phyloP scores from a whole-genome alignment of 2,329 filamentous ascomycete species.

The Incumbomyces lentus region DNA sequence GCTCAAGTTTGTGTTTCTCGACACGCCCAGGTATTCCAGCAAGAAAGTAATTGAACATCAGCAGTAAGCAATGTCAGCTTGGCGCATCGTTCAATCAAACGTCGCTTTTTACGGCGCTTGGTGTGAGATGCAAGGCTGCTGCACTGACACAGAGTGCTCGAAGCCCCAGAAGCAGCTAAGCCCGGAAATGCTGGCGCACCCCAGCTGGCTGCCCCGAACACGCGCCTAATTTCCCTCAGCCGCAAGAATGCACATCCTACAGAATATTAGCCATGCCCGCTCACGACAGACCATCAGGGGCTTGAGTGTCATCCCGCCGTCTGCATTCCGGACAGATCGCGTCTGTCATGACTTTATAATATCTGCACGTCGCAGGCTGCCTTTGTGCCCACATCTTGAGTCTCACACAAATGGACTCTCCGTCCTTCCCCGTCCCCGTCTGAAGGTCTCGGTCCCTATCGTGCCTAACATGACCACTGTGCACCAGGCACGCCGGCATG shows the following conservation, averaged over 20 bases:
- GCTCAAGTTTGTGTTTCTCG: no score
- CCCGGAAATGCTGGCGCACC: constrained; percentile 4
- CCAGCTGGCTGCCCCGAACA: not conserved
- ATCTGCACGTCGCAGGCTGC: not conserved
- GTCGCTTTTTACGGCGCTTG: no score
- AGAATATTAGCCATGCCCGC: not conserved
- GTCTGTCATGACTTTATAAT: not conserved
- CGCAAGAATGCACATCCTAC: not conserved
- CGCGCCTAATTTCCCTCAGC: not conserved
- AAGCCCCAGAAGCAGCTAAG: not conserved
- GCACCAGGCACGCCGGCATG: constrained; percentile 26
- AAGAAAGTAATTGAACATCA: no score
- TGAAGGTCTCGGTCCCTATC: not conserved
- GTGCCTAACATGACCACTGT: constrained; percentile 5
- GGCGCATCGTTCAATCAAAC: no score
- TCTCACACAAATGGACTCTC: not conserved
- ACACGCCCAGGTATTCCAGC: no score
- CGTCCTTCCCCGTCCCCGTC: not conserved
- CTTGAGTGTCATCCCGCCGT: not conserved
- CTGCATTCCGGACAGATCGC: not conserved
- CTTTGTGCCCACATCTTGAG: not conserved
- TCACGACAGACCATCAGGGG: not conserved
- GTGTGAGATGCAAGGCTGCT: not conserved
- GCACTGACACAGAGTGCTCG: no score
- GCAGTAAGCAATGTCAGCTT: no score